Evolutionary conservation across 352 stramenopile genomes (phyloP).

Genomic region (Hyaloperonospora brassicae): DNA sequence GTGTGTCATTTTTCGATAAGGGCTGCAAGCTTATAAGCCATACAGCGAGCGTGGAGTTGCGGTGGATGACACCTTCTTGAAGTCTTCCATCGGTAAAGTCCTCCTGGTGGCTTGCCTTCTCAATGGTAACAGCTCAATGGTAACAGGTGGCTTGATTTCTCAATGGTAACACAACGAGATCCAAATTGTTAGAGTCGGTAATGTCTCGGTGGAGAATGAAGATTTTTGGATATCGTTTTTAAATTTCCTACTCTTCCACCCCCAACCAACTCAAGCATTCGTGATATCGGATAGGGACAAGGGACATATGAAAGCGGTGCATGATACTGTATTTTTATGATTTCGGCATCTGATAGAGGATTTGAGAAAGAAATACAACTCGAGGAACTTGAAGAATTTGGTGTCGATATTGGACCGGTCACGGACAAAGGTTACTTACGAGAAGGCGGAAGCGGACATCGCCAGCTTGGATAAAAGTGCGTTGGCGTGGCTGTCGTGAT

Average conservation of each 20-base stretch:
- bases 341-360: no score
- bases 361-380: conserved; percentile 4
- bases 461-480: no score
- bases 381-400: conserved; percentile 2
- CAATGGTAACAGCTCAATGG: no score
- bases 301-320: no score
- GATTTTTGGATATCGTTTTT: conserved; percentile 3
- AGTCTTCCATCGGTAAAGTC: neutral
- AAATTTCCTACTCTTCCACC: neutral
- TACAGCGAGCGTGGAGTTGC: neutral
- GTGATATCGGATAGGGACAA: no score
- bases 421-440: no score
- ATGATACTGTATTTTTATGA: no score
- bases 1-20: no score
- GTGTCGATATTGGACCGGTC: neutral
- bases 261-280: neutral
- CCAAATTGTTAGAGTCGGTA: conserved; percentile 4
- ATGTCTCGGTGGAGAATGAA: conserved; percentile 3
- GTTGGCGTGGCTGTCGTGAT: no score
- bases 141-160: no score
- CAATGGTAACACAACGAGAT: conserved; percentile 5
- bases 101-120: conserved; percentile 2
- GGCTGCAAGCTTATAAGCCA: neutral
- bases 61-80: neutral
- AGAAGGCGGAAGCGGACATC: no score